These are phyloP conservation scores for Fusarium concolor DNA, from an alignment of 2,329 filamentous ascomycete genomes.

Conservation along the genomic window DNA sequence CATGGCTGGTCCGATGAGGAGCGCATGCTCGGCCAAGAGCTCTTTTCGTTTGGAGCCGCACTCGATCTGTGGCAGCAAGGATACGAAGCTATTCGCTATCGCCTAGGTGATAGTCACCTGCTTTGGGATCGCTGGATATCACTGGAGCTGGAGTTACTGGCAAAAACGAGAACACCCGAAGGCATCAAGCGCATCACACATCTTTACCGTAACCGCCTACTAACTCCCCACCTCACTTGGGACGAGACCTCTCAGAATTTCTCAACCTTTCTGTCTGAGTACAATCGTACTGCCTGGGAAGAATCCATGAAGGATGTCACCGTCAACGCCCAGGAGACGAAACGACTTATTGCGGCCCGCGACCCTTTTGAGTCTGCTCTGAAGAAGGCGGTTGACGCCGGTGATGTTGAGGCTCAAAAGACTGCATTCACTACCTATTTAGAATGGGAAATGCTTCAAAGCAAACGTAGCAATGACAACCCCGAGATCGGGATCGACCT, in stretches of 20 bases:
- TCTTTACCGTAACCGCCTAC: constrained; percentile 76
- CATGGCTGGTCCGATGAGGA: constrained; percentile 73
- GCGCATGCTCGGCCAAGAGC: constrained; percentile 73
- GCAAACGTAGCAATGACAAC: constrained; percentile 62
- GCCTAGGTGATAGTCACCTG: constrained; percentile 79
- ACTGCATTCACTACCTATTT: constrained; percentile 75
- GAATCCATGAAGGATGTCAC: constrained; percentile 77
- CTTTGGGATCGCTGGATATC: constrained; percentile 85
- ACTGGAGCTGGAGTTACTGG: constrained; percentile 76
- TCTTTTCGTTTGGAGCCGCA: constrained; percentile 76
- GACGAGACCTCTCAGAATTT: constrained; percentile 80
- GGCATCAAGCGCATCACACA: constrained; percentile 73
- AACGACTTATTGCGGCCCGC: constrained; percentile 70
- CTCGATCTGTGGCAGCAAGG: constrained; percentile 78
- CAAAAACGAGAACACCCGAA: constrained; percentile 64
- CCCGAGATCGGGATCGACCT: constrained; percentile 61
- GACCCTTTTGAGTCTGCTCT: constrained; percentile 77
- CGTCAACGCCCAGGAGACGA: constrained; percentile 70
- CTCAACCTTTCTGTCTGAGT: constrained; percentile 78
- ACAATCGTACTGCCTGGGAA: constrained; percentile 78
- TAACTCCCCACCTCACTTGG: constrained; percentile 80
- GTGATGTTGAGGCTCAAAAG: constrained; percentile 67
- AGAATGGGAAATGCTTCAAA: constrained; percentile 81
- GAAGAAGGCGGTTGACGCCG: constrained; percentile 65
- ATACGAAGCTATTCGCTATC: constrained; percentile 77